A percentile compares a stretch with the other conserved stretches of the same genome.
phyloP scores from a whole-genome alignment of 1,284 basidiomycete genomes.

The Tylopilus orsonianus region DNA sequence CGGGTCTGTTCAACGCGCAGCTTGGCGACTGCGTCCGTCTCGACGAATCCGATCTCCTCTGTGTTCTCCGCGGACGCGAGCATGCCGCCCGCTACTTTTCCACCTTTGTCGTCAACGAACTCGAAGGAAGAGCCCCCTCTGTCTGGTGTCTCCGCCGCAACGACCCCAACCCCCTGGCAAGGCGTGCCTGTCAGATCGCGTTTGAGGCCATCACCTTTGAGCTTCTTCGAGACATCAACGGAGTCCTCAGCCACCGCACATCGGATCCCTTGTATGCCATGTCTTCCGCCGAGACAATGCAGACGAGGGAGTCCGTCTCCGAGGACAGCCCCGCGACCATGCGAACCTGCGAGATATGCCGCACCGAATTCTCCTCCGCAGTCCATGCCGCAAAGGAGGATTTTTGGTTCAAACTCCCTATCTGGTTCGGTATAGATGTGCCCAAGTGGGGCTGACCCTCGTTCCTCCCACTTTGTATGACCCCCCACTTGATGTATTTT shows the following conservation, averaged over 20 bases:
- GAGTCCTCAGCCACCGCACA: slow-evolving; percentile 60
- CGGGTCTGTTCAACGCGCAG: slow-evolving; percentile 31
- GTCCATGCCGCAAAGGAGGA: slow-evolving; percentile 59
- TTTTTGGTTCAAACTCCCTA: slow-evolving; percentile 61
- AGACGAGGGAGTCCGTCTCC: slow-evolving; percentile 49
- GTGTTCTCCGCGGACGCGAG: slow-evolving; percentile 64
- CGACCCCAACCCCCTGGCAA: slow-evolving; percentile 42
- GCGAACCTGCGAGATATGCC: slow-evolving; percentile 65
- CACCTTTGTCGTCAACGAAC: slow-evolving; percentile 67
- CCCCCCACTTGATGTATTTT: too few relatives aligned
- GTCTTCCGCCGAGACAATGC: slow-evolving; percentile 62
- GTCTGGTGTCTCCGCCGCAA: slow-evolving; percentile 47
- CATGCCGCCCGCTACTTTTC: slow-evolving; percentile 69
- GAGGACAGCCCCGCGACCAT: slow-evolving; percentile 42
- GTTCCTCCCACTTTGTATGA: slow-evolving; percentile 9
- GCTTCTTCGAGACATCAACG: slow-evolving; percentile 67
- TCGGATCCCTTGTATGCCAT: slow-evolving; percentile 71
- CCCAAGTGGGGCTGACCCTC: slow-evolving; percentile 45
- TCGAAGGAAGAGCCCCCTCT: slow-evolving; percentile 60
- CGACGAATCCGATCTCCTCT: slow-evolving; percentile 52
- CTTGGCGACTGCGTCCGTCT: slow-evolving; percentile 37
- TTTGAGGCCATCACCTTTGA: slow-evolving; percentile 72
- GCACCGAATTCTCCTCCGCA: slow-evolving; percentile 54
- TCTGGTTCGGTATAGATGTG: slow-evolving; percentile 64
- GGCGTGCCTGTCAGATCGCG: slow-evolving; percentile 61